phyloP scores from a whole-genome alignment of 306 rosid species.

The Fagus sylvatica region DNA sequence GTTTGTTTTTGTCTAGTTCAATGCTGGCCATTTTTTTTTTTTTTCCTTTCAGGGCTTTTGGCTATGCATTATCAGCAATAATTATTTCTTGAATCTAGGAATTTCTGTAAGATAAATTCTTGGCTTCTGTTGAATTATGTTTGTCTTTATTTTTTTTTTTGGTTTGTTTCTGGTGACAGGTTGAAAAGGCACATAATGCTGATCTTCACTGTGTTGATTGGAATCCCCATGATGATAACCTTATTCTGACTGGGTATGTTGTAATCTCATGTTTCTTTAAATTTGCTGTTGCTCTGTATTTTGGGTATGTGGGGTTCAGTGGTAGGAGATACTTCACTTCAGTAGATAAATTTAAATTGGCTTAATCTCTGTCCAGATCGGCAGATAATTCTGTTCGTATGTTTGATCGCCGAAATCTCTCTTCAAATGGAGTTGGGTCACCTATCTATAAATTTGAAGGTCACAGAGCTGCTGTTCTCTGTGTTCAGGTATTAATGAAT shows the following conservation, averaged over 20 bases:
- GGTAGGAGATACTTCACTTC: neutral
- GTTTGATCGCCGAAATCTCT: constrained; percentile 96
- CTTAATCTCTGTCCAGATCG: constrained; percentile 61
- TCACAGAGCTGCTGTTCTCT: constrained; percentile 97
- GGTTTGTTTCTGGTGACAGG: constrained; percentile 52
- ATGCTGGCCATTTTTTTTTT: neutral
- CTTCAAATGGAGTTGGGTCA: constrained; percentile 84
- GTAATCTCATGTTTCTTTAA: constrained; percentile 12
- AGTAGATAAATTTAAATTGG: constrained; percentile 17
- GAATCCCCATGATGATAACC: constrained; percentile 93
- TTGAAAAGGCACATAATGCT: constrained; percentile 93
- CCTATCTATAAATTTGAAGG: constrained; percentile 94
- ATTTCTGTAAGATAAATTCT: neutral
- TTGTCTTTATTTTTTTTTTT: neutral
- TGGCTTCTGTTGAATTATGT: neutral
- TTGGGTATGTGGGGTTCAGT: constrained; percentile 18
- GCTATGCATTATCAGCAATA: neutral
- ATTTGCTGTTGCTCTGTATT: constrained; percentile 11
- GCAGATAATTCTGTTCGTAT: constrained; percentile 94
- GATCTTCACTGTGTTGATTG: constrained; percentile 99
- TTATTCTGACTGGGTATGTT: constrained; percentile 82
- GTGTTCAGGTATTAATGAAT: constrained; percentile 73
- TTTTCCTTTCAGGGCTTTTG: neutral
- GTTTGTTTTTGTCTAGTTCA: neutral
- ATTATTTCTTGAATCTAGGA: neutral